phyloP scores from a whole-genome alignment of 1,139 yeast species.

The Hemisphaericaspora xylanilytica region DNA sequence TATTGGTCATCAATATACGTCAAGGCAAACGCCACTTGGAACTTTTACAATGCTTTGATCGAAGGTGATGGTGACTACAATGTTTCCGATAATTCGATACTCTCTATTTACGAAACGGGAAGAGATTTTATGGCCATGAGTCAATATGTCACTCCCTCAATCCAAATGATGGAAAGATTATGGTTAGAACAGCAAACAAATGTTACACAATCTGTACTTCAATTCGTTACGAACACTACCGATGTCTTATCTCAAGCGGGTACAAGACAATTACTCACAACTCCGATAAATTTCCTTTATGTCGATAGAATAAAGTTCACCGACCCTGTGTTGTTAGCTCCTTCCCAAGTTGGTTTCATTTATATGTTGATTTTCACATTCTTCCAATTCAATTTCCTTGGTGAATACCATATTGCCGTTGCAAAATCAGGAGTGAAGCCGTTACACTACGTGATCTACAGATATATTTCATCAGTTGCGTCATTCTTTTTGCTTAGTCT shows the following conservation, averaged over 20 bases:
- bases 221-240: slow-evolving; percentile 11
- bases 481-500: slow-evolving; percentile 38
- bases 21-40: slow-evolving; percentile 33
- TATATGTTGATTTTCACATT: slow-evolving; percentile 67
- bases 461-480: slow-evolving; percentile 27
- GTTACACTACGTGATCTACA: slow-evolving; percentile 30
- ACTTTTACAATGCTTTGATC: slow-evolving; percentile 24
- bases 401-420: slow-evolving; percentile 50
- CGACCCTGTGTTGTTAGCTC: slow-evolving; percentile 55
- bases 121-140: slow-evolving; percentile 26
- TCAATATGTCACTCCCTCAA: slow-evolving; percentile 8
- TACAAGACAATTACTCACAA: slow-evolving; percentile 23
- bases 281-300: slow-evolving; percentile 36
- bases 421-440: slow-evolving; percentile 30
- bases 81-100: slow-evolving; percentile 21
- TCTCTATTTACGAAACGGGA: slow-evolving; percentile 37
- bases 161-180: slow-evolving; percentile 5
- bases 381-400: slow-evolving; percentile 56
- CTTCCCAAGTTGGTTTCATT: slow-evolving; percentile 73
- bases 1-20: slow-evolving; percentile 45
- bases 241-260: slow-evolving; percentile 14
- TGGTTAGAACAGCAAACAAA: slow-evolving; percentile 11
- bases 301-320: slow-evolving; percentile 52
- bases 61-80: slow-evolving; percentile 25
- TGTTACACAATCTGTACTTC: slow-evolving; percentile 5